Percentiles rank a stretch among this genome's conserved stretches.
phyloP scores from a whole-genome alignment of 371 early-diverging fungal species.

The Mortierella sp. region DNA sequence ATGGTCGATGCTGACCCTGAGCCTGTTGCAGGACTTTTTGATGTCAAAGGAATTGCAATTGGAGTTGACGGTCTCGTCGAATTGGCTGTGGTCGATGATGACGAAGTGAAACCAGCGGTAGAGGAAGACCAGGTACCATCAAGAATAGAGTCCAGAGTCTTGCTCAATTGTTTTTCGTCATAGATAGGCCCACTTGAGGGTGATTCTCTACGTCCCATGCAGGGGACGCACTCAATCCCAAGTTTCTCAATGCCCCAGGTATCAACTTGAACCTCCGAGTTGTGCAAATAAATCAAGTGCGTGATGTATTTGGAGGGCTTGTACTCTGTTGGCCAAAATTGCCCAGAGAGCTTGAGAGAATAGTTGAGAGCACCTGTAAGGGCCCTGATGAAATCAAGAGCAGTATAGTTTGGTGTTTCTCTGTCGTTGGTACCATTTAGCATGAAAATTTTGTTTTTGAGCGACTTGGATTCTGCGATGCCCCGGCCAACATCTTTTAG shows the following conservation, averaged over 20 bases:
- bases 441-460: constrained; percentile 73
- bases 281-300: constrained; percentile 74
- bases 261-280: constrained; percentile 70
- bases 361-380: constrained; percentile 78
- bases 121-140: constrained; percentile 41
- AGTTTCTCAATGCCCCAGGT: constrained; percentile 65
- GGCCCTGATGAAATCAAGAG: constrained; percentile 77
- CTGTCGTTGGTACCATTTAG: constrained; percentile 79
- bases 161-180: constrained; percentile 37
- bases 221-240: constrained; percentile 71
- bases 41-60: constrained; percentile 4
- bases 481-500: constrained; percentile 75
- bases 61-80: constrained; percentile 36
- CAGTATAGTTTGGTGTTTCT: constrained; percentile 78
- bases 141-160: constrained; percentile 32
- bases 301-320: constrained; percentile 75
- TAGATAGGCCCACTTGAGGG: constrained; percentile 46
- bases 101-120: constrained; percentile 1
- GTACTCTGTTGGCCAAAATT: constrained; percentile 55
- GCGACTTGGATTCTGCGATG: constrained; percentile 65
- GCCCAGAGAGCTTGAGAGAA: constrained; percentile 51
- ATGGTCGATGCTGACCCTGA: background rate
- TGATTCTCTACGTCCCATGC: constrained; percentile 34
- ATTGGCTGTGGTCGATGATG: constrained; percentile 34
- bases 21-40: background rate